Evolutionary conservation across 2,329 filamentous ascomycete species (phyloP).

Genomic region (Exutisphaerella laricina): DNA sequence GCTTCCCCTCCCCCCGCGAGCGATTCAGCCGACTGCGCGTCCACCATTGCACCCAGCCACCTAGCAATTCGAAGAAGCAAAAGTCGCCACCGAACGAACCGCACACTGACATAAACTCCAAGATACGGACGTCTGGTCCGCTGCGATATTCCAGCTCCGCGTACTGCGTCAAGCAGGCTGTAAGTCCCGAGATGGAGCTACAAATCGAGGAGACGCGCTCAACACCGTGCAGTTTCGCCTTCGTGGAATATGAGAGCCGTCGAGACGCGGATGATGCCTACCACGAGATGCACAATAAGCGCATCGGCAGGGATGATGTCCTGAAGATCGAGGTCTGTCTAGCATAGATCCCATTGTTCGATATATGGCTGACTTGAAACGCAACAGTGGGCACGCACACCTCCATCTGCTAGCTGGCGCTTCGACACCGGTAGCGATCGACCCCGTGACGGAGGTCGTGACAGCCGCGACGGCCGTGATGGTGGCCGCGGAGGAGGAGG

Average conservation of each 20-base stretch:
- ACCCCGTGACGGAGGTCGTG: conserved; percentile 59
- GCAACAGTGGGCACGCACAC: conserved; percentile 91
- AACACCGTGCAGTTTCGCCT: conserved; percentile 68
- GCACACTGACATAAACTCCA: conserved; percentile 41
- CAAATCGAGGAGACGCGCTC: conserved; percentile 23
- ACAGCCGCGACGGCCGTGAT: conserved; percentile 49
- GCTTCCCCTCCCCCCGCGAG: too few relatives aligned
- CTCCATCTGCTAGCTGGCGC: conserved; percentile 95
- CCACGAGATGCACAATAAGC: conserved; percentile 99
- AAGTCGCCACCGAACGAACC: not conserved
- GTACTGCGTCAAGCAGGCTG: conserved; percentile 91
- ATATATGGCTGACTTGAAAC: conserved; percentile 17
- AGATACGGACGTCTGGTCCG: conserved; percentile 97
- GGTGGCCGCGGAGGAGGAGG: conserved; percentile 59
- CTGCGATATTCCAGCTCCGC: conserved; percentile 94
- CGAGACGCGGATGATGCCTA: conserved; percentile 98
- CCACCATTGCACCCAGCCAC: conserved; percentile 1
- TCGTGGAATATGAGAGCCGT: conserved; percentile 98
- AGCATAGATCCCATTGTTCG: not conserved
- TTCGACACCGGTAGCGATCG: conserved; percentile 82
- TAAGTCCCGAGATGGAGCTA: conserved; percentile 51
- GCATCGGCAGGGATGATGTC: conserved; percentile 88
- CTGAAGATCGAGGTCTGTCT: conserved; percentile 91
- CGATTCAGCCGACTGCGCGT: too few relatives aligned
- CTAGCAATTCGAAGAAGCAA: too few relatives aligned